Evolutionary conservation across 2,329 filamentous ascomycete species (phyloP), one percentile per base, ranked within the genome.

Genomic region (Canariomyces notabilis): DNA sequence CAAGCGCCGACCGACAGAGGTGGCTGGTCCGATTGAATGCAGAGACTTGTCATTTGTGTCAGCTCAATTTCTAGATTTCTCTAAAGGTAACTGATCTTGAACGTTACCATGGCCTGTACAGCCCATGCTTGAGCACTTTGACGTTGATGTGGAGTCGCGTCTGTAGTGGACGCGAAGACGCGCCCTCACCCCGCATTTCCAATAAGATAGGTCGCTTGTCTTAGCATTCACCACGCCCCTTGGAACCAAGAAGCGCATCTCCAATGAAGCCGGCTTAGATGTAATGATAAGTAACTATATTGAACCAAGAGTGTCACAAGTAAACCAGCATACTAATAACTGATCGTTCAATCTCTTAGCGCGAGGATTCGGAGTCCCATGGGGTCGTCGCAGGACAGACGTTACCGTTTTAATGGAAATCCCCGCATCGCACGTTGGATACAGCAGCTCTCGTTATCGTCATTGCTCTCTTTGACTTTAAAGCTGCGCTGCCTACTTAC

Each of bases 111-210:
- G 26, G 26, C 14, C 26, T 29, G 26, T 29, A 11, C 14, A 29
- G 26, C 26, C 26, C n/a, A n/a, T n/a, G n/a, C n/a, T n/a, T n/a
- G n/a, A n/a, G n/a, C n/a, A n/a, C n/a, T n/a, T n/a, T n/a, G n/a
- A n/a, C n/a, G n/a, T n/a, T 14, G 35, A 12, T 18, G 5, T 22
- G 32, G 37, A 31, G 34, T 49, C 50, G 43, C 50, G 50, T 47
- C 26, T 37, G 42, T 37, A n/a, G n/a, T n/a, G n/a, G 50, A 49
- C 50, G 50, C 50, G 50, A 49, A 26, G 39, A 46, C 48, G 37
- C 45, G 42, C 9, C 36, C 15, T 26, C 20, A n/a, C 16, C 32
- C 42, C 49, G 23, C 36, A 33, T 29, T 32, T 31, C 36, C 32
- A 39, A 42, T 46, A 44, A 34, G 43, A 32, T 35, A 5, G 11